Percentiles rank a stretch among this genome's conserved stretches.
Conservation (phyloP, 2,329 filamentous ascomycete species). For the Exophiala viscosa region DNA sequence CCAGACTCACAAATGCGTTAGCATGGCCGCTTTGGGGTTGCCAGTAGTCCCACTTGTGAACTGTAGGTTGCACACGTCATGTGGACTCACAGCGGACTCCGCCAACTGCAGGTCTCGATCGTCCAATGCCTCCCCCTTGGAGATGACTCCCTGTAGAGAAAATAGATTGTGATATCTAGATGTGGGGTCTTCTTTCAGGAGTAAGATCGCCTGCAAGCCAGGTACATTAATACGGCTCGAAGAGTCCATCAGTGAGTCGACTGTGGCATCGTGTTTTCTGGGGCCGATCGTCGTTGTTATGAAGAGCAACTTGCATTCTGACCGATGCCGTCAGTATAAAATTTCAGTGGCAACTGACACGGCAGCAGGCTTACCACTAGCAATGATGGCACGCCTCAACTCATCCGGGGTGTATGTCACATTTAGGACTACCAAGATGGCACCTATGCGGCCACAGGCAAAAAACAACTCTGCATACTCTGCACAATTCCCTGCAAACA, state of each 20-base stretch:
- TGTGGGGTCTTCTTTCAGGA: no score
- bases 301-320: no score
- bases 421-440: conserved; percentile 71
- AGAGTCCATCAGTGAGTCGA: no score
- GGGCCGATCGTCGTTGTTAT: no score
- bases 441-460: conserved; percentile 62
- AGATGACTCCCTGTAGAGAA: no score
- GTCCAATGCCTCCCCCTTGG: no score
- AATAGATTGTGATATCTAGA: no score
- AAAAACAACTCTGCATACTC: conserved; percentile 66
- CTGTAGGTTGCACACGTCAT: conserved; percentile 65
- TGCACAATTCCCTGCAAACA: conserved; percentile 64
- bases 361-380: conserved; percentile 53
- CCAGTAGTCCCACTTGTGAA: conserved; percentile 74
- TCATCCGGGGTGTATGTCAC: conserved; percentile 75
- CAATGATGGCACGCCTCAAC: conserved; percentile 65
- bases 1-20: conserved; percentile 60
- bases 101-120: neutral
- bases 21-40: conserved; percentile 68
- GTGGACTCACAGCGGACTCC: neutral
- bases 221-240: no score
- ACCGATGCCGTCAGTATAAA: no score
- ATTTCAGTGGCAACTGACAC: neutral
- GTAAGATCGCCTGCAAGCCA: no score
- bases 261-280: no score